Evolutionary conservation across 129 eudicot genomes (phyloP).

Genomic region (Dittrichia graveolens): DNA sequence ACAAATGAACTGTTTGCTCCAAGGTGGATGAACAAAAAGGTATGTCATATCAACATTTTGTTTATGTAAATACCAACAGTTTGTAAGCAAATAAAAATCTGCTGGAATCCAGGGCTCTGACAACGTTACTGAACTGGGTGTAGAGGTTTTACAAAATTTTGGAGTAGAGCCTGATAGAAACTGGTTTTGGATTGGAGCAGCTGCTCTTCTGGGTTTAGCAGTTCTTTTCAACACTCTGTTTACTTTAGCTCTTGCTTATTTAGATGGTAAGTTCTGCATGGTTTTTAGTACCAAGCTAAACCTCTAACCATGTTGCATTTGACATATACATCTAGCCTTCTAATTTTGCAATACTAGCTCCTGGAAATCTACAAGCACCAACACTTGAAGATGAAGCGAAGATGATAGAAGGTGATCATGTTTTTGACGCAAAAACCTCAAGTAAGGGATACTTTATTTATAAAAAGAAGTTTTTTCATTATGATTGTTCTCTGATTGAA

Average conservation of each 20-base stretch:
- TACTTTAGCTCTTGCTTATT: conserved; percentile 52
- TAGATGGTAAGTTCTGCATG: conserved; percentile 37
- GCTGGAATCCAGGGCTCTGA: conserved; percentile 50
- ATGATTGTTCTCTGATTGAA: background rate
- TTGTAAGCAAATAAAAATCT: background rate
- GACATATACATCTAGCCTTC: conserved; percentile 4
- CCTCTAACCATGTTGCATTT: conserved; percentile 1
- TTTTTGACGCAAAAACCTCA: conserved; percentile 14
- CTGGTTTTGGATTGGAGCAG: conserved; percentile 69
- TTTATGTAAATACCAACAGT: conserved; percentile 1
- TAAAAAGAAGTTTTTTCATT: background rate
- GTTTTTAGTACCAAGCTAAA: conserved; percentile 8
- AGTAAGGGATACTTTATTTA: conserved; percentile 29
- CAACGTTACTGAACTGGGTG: conserved; percentile 50
- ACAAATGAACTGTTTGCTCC: conserved; percentile 63
- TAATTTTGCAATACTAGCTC: conserved; percentile 44
- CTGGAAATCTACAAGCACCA: conserved; percentile 66
- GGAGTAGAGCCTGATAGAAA: conserved; percentile 42
- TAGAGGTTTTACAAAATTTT: conserved; percentile 44
- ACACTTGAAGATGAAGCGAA: conserved; percentile 44
- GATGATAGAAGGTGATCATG: conserved; percentile 11
- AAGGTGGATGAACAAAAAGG: conserved; percentile 65
- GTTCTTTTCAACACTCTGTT: conserved; percentile 45
- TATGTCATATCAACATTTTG: conserved; percentile 25
- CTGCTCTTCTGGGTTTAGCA: conserved; percentile 53